Evolutionary conservation across 2,329 filamentous ascomycete genomes (phyloP), one percentile per base, ranked within the genome.

Genomic region (Sporothrix curviconia): DNA sequence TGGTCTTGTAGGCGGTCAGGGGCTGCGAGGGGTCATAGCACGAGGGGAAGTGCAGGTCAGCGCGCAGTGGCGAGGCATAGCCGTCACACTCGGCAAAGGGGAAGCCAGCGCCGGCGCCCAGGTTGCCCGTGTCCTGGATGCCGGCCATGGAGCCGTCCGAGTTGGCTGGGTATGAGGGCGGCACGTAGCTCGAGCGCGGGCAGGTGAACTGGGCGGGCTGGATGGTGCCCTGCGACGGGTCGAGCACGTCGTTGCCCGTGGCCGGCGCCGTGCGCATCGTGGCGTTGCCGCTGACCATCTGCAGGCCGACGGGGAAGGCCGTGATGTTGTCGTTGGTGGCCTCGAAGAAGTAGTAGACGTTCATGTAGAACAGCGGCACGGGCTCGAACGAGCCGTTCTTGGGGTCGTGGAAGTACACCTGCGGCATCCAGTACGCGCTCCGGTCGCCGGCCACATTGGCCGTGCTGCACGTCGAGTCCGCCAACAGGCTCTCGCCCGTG

Each of bases 371-470:
- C 60, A 88, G 73, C 44, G 83, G 77, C 17, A 91, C 87, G 36
- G 79, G 77, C 69, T 85, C 81, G 63, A 89, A 82, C 53, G 77
- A 78, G 50, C 80, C 81, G 62, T 84, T 82, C 63, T 79, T 73
- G 65, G 82, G 78, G 62, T 87, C 80, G 63, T 78, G 73, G 71
- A 86, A 90, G 72, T 85, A 91, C 3, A 92, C 73, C 28, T 77
- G 76, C 1, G 89, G 87, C 57, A 85, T 83, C 89, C 89, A 92
- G 76, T 92, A 92, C 70, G 86, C 86, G 64, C 81, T 87, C 67
- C 83, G 77, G 71, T 91, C 87, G 56, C 81, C 81, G 64, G 78
- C 82, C 67, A 89, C 77, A 60, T 79, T 78, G 68, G 88, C 86
- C 34, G 85, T 89, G 50, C 83, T 87, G 76, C 89, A 92, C 25